Evolutionary conservation across 2,329 filamentous ascomycete species (phyloP), one percentile per base, ranked within the genome.

Genomic region (Fusarium keratoplasticum): DNA sequence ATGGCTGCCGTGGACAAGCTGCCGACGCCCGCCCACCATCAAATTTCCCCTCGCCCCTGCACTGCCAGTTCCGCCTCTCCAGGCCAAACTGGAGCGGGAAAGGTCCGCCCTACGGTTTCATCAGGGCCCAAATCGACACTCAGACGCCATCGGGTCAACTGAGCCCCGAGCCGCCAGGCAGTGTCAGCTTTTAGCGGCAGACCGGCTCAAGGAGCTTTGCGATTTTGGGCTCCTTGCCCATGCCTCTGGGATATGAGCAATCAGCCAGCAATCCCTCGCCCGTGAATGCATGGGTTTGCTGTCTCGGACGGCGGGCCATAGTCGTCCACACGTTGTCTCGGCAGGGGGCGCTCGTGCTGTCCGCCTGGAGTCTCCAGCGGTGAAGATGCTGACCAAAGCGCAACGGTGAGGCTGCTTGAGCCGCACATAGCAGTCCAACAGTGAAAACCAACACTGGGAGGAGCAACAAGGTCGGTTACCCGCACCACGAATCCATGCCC

Each of bases 161-260:
- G 42, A 40, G 47, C 8, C 47, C 57, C 27, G 42, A 50, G 33
- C 61, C 42, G 40, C 29, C 25, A 68, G 40, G 40, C 57, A 65
- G 18, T 60, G 71, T 72, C 64, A 74, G 68, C 70, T 66, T 74
- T 74, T 74, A 71, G 71, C 38, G 52, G 47, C 33, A 31, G 29
- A 31, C 57, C 20, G 47, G 20, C 29, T 50, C 27, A 38, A 35
- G 44, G 44, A 61, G 55, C 61, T 22, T 61, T 58, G 55, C 68
- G 55, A 38, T 20, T 50, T 58, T 52, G 61, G 61, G 67, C 38
- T 64, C 31, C 25, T 50, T 22, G 40, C 42, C 52, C 50, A 64
- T 47, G 60, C 52, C 64, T 25, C 44, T 40, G 40, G 38, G 54
- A 61, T 33, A 58, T 54, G 50, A 58, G 25, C 58, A 67, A 52